Evolutionary conservation across 192 early-diverging fungal genomes (phyloP).

Genomic region (Coemansia sp.): DNA sequence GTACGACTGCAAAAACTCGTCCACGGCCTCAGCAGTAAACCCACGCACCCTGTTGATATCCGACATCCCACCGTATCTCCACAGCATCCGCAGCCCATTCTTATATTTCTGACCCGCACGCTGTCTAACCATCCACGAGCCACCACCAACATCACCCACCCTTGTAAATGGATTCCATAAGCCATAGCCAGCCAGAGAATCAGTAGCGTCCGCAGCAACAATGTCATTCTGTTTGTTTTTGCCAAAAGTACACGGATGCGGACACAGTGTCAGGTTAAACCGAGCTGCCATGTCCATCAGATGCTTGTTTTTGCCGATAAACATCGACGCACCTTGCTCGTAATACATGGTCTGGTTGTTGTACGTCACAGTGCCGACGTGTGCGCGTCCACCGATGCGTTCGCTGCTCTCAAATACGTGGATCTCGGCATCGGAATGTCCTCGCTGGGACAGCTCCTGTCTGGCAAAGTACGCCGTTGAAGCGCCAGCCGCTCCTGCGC

Average conservation of each 20-base stretch:
- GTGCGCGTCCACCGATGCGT: constrained; percentile 25
- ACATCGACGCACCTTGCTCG: constrained; percentile 40
- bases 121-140: constrained; percentile 23
- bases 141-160: background rate
- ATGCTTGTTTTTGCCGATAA: constrained; percentile 30
- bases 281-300: constrained; percentile 20
- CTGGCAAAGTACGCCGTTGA: background rate
- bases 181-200: constrained; percentile 15
- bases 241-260: constrained; percentile 34
- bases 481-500: constrained; percentile 25
- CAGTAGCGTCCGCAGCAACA: background rate
- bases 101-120: constrained; percentile 2
- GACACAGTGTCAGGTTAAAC: constrained; percentile 34
- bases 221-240: background rate
- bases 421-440: constrained; percentile 10
- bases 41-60: constrained; percentile 19
- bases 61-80: constrained; percentile 23
- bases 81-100: constrained; percentile 15
- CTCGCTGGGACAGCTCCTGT: background rate
- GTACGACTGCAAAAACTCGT: constrained; percentile 41
- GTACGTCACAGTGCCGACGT: constrained; percentile 15
- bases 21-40: constrained; percentile 16
- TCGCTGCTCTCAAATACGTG: constrained; percentile 28
- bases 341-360: constrained; percentile 21
- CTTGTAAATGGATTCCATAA: constrained; percentile 17